Evolutionary conservation across 306 rosid genomes (phyloP).

Genomic region (Amphicarpaea edgeworthii): DNA sequence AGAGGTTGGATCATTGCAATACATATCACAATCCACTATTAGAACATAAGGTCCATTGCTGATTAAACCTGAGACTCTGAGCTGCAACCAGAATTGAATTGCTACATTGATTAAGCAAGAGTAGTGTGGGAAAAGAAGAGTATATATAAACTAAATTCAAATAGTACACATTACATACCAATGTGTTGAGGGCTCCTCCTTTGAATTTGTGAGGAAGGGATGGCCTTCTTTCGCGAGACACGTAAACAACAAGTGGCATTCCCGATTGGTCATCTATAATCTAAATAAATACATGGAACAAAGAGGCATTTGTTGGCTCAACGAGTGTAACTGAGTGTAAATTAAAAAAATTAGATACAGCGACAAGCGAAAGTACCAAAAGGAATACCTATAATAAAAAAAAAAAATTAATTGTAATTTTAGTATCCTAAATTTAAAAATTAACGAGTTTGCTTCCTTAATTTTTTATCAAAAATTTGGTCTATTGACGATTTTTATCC

Average conservation of each 20-base stretch:
- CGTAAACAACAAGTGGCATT: constrained; percentile 46
- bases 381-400: too few species aligned
- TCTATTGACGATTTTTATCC: too few species aligned
- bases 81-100: constrained; percentile 52
- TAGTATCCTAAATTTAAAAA: too few species aligned
- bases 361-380: too few species aligned
- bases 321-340: too few species aligned
- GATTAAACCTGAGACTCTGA: constrained; percentile 64
- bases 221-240: constrained; percentile 57
- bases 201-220: constrained; percentile 52
- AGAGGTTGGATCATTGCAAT: constrained; percentile 70
- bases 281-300: constrained; percentile 23
- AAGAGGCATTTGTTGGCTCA: too few species aligned
- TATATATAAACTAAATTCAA: not conserved
- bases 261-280: constrained; percentile 35
- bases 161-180: constrained; percentile 38
- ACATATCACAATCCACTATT: constrained; percentile 74
- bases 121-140: not conserved
- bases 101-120: not conserved
- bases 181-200: constrained; percentile 56
- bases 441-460: too few species aligned
- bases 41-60: constrained; percentile 68
- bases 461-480: too few species aligned
- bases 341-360: too few species aligned
- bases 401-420: too few species aligned